These are phyloP conservation scores for Herpetomonas samuelpessoai DNA, from an alignment of 208 protist genomes.

Conservation along the genomic window DNA sequence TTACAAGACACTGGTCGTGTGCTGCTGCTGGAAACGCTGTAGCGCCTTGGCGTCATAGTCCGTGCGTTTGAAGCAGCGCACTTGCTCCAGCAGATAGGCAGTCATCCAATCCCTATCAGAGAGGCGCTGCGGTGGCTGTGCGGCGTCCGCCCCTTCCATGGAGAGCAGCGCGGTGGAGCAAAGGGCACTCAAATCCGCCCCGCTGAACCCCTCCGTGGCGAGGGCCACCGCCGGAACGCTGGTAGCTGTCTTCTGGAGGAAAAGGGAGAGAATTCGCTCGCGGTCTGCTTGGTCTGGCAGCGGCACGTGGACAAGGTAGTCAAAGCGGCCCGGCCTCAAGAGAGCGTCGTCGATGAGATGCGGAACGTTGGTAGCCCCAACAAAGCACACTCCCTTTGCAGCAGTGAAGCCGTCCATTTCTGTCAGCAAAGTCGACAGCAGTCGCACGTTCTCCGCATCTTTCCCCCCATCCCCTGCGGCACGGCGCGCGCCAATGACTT, in stretches of 20 bases:
- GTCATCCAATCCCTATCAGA: slow-evolving; percentile 33
- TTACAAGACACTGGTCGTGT: too few relatives aligned
- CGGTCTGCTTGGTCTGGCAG: slow-evolving; percentile 59
- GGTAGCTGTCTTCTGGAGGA: slow-evolving; percentile 41
- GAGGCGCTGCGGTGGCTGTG: slow-evolving; percentile 15
- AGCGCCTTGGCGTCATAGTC: slow-evolving; percentile 49
- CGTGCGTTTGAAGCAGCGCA: slow-evolving; percentile 40
- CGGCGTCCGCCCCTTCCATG: slow-evolving; percentile 2
- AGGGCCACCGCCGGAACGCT: slow-evolving; percentile 41
- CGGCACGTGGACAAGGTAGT: slow-evolving; percentile 84
- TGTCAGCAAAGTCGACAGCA: slow-evolving; percentile 96
- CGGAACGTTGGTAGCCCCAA: slow-evolving; percentile 91
- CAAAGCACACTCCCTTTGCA: slow-evolving; percentile 77
- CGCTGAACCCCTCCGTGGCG: slow-evolving; percentile 77
- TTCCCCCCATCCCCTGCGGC: slow-evolving; percentile 7
- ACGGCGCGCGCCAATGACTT: slow-evolving; percentile 84
- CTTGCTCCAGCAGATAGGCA: slow-evolving; percentile 29
- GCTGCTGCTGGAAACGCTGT: slow-evolving; percentile 44
- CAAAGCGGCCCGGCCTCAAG: slow-evolving; percentile 89
- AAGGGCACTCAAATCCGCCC: slow-evolving; percentile 71
- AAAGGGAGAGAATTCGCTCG: slow-evolving; percentile 44
- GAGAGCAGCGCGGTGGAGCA: slow-evolving; percentile 45
- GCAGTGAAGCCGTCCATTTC: slow-evolving; percentile 97
- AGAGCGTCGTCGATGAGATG: slow-evolving; percentile 86
- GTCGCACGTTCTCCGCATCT: slow-evolving; percentile 60